A percentile compares a stretch with the other conserved stretches of the same genome.
Conservation (phyloP, 192 early-diverging fungal species). For the Backusella sp. region DNA sequence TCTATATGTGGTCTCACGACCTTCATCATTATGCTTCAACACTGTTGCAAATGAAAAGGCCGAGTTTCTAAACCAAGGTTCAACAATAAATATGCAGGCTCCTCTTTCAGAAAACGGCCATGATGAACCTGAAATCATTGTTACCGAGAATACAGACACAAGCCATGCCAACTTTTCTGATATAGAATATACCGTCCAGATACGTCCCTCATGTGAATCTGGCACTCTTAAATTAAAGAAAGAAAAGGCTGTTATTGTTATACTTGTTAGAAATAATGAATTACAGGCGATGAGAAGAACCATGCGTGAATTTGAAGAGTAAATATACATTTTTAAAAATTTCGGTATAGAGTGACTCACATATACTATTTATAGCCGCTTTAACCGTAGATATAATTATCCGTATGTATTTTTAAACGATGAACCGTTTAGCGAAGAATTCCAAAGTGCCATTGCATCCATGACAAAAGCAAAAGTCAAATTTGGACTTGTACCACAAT, state of each 20-base stretch:
- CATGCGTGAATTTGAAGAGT: constrained; percentile 67
- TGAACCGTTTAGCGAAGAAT: constrained; percentile 65
- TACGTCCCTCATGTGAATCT: background rate
- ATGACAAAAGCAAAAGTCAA: constrained; percentile 58
- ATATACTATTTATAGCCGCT: constrained; percentile 42
- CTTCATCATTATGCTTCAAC: background rate
- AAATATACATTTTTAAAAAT: background rate
- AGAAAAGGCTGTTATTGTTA: constrained; percentile 61
- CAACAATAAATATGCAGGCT: background rate
- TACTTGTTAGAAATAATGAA: constrained; percentile 70
- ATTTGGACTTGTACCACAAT: constrained; percentile 47
- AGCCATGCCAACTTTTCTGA: background rate
- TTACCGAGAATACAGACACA: background rate
- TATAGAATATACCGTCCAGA: constrained; percentile 8
- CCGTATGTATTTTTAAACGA: constrained; percentile 90
- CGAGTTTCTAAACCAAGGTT: background rate
- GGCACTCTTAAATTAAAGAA: background rate
- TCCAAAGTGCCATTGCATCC: constrained; percentile 48
- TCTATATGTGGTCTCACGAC: background rate
- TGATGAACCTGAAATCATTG: background rate
- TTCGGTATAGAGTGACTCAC: background rate
- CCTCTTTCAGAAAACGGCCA: background rate
- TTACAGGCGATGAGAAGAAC: constrained; percentile 60
- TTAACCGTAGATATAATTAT: constrained; percentile 76
- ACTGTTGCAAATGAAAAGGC: background rate